Evolutionary conservation across 139 green algal genomes (phyloP).

Genomic region (Diplosphaera chodatii): DNA sequence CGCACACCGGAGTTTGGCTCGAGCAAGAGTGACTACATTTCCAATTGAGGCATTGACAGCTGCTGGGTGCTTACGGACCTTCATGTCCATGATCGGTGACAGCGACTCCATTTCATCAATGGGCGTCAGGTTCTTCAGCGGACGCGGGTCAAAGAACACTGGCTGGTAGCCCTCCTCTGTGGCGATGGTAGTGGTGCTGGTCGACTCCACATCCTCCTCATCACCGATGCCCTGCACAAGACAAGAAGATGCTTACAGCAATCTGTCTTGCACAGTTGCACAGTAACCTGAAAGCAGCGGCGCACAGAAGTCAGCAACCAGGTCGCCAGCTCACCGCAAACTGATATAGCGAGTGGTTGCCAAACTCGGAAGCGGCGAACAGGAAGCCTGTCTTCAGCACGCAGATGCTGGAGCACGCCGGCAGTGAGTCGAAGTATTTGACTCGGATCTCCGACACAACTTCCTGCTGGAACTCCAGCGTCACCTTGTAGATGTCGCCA

Average conservation of each 20-base stretch:
- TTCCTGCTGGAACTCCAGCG: slow-evolving; percentile 67
- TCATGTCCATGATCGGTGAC: slow-evolving; percentile 86
- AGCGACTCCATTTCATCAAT: slow-evolving; percentile 86
- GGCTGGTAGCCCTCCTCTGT: slow-evolving; percentile 87
- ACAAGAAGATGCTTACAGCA: not conserved
- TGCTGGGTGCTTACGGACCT: slow-evolving; percentile 47
- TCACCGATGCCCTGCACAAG: slow-evolving; percentile 78
- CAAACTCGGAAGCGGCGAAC: slow-evolving; percentile 92
- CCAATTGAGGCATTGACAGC: no score
- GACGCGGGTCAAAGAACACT: slow-evolving; percentile 86
- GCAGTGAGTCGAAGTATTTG: slow-evolving; percentile 98
- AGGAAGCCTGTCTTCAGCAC: slow-evolving; percentile 95
- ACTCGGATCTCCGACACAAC: slow-evolving; percentile 82
- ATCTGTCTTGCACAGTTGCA: not conserved
- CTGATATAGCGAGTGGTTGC: slow-evolving; percentile 96
- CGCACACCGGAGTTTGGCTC: no score
- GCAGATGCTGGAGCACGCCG: slow-evolving; percentile 71
- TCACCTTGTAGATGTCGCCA: slow-evolving; percentile 96
- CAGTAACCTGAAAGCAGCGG: no score
- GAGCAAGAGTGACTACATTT: no score
- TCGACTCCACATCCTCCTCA: slow-evolving; percentile 84
- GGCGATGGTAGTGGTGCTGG: slow-evolving; percentile 52
- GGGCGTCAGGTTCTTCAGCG: slow-evolving; percentile 81
- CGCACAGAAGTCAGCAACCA: no score
- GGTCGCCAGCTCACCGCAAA: slow-evolving; percentile 65